Evolutionary conservation across 371 early-diverging fungal species (phyloP), one percentile per base, ranked within the genome.

Genomic region (Actinomucor elegans): DNA sequence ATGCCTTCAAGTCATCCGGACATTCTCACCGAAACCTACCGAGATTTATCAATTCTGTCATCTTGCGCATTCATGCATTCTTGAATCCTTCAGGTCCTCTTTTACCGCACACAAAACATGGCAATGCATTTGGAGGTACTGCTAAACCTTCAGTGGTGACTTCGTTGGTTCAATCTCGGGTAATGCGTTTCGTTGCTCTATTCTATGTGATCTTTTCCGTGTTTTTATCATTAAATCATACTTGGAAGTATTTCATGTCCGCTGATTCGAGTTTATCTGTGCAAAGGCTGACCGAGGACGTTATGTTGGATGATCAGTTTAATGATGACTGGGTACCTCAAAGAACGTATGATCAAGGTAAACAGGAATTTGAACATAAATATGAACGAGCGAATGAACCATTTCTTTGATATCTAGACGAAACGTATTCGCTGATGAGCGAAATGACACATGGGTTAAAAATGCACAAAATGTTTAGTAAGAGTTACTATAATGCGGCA

Each of bases 381-480:
- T 17, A 27, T 4, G 10, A 7, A 18, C 9, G 8, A 51, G 1
- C 12, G 9, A 51, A 20, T n/a, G n/a, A n/a, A n/a, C n/a, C n/a
- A n/a, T n/a, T n/a, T n/a, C n/a, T 6, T 35, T 12, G 26, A 24
- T 27, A 2, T 18, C 23, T 59, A 72, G 76, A 71, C 42, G 35
- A 59, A 18, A 14, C 60, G 0, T 71, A 71, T 54, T 77, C 77
- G 0, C 47, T 65, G 15, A 12, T 78, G 48, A 63, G 65, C 42
- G 33, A 59, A 40, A 69, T 78, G 71, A 65, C 75, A n/a, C 69
- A 72, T 37, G 69, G 66, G 21, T 36, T 75, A 15, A 70, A 68
- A 45, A 72, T 78, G 67, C 68, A 70, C 47, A 78, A 78, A 47
- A 35, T 75, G 12, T 73, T 78, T 45, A 64, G 71, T 17, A 72